phyloP scores from a whole-genome alignment of 1,284 basidiomycete species.

The Apiotrichum sp. region DNA sequence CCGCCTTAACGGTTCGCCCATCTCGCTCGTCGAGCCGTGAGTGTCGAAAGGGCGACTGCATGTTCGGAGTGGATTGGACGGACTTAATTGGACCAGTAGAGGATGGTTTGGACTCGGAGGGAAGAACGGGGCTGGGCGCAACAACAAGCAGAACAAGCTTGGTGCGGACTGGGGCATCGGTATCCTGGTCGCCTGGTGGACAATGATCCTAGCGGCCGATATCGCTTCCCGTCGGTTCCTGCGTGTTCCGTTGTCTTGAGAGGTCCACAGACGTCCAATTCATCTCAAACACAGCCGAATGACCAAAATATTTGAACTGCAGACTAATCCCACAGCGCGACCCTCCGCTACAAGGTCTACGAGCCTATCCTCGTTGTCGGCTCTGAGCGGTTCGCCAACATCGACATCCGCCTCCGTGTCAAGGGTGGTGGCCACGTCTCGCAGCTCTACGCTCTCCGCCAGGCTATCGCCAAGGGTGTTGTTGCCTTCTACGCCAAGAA shows the following conservation, averaged over 20 bases:
- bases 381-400: constrained; percentile 70
- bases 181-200: too few relatives aligned
- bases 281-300: neutral
- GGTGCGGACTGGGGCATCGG: too few relatives aligned
- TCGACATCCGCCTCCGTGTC: constrained; percentile 97
- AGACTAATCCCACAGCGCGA: constrained; percentile 52
- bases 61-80: neutral
- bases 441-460: constrained; percentile 97
- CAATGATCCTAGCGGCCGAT: too few relatives aligned
- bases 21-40: constrained; percentile 81
- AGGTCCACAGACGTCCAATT: neutral
- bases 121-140: too few relatives aligned
- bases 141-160: too few relatives aligned
- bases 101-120: too few relatives aligned
- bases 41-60: constrained; percentile 17
- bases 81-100: neutral
- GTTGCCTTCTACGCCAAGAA: constrained; percentile 98
- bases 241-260: neutral
- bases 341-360: constrained; percentile 97
- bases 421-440: constrained; percentile 99
- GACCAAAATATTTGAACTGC: neutral
- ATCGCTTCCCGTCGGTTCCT: too few relatives aligned
- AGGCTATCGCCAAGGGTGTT: constrained; percentile 96
- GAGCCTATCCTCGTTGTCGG: constrained; percentile 87
- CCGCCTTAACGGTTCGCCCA: constrained; percentile 94